Base-by-base conservation (phyloP, 192 early-diverging fungal genomes). In the Bifiguratus adelaidae region DNA sequence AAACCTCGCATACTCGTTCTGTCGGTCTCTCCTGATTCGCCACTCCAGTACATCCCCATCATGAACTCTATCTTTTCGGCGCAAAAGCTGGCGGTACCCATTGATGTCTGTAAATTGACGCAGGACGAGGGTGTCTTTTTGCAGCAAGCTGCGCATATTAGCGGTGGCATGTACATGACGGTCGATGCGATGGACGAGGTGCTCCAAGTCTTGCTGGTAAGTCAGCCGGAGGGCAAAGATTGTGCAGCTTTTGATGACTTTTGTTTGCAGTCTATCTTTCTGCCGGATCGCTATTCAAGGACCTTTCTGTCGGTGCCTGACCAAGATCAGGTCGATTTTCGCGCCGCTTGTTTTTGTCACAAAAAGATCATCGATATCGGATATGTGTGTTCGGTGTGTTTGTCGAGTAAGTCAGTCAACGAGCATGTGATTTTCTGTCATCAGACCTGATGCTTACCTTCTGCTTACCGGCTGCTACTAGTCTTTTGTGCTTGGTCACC, bases 1-100 rank as follows among this genome's bases (percentile, higher is more conserved):
- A 72, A 81, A 52, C 74, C 92, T 18, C 74, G 94, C 21, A 86
- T 99, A 32, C 61, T 97, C 3, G 68, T 89, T 0, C 34, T 97
- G 3, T 92, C 92, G 0, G 87, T 87, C 7, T 91, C 91, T 0
- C 80, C 80, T 1, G 96, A 99, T 53, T 67, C 80, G 1, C 74
- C 96, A 4, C 67, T 70, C 30, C 88, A 97, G 53, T 96, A 99
- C 50, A 92, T 99, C 40, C 71, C 91, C 2, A 80, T 94, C 25
- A 99, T 99, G 96, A 99, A 99, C 61, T 83, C 78, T 47, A 95
- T 99, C 28, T 99, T 99, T 68, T 85, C 92, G 0, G 95, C 93
- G 1, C 92, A 99, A 63, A 91, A 89, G 48, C 54, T 67, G 30
- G 86, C 82, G 68, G 88, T 94, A 7, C 80, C 79, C 0, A 81